phyloP scores from a whole-genome alignment of 2,329 filamentous ascomycete genomes.

The Beauveria asiatica region DNA sequence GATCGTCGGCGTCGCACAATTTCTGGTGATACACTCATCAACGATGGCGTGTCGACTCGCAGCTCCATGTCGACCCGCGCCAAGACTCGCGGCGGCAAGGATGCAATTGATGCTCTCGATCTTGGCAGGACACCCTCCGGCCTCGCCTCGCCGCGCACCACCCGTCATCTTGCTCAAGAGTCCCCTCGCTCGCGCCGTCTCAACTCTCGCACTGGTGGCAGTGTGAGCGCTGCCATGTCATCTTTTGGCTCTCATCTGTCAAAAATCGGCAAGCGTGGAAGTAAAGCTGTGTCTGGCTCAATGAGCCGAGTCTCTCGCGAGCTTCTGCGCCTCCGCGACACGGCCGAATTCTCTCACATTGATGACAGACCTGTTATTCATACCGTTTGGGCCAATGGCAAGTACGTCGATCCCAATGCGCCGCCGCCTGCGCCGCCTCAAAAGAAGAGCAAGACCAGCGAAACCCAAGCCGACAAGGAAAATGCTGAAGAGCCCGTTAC shows the following conservation, averaged over 20 bases:
- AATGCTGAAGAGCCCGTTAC: slow-evolving; percentile 31
- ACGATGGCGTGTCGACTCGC: slow-evolving; percentile 17
- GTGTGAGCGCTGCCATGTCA: slow-evolving; percentile 33
- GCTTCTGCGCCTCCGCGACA: slow-evolving; percentile 50
- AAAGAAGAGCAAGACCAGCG: slow-evolving; percentile 26
- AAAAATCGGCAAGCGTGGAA: slow-evolving; percentile 51
- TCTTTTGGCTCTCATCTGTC: slow-evolving; percentile 40
- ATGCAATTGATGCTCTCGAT: slow-evolving; percentile 39
- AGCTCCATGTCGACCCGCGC: slow-evolving; percentile 10
- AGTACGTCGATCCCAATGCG: slow-evolving; percentile 43
- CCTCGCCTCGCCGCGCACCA: slow-evolving; percentile 25
- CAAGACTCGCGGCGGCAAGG: slow-evolving; percentile 18
- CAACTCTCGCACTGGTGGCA: slow-evolving; percentile 29
- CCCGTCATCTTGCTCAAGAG: slow-evolving; percentile 24
- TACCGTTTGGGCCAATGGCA: slow-evolving; percentile 58
- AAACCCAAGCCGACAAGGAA: slow-evolving; percentile 15
- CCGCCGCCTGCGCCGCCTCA: slow-evolving; percentile 28
- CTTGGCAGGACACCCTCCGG: slow-evolving; percentile 34
- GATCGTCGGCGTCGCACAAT: slow-evolving; percentile 38
- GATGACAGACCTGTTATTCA: slow-evolving; percentile 49
- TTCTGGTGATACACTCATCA: slow-evolving; percentile 30
- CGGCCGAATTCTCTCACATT: slow-evolving; percentile 52
- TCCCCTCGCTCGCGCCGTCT: slow-evolving; percentile 29
- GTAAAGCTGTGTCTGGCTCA: slow-evolving; percentile 43
- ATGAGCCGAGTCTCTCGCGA: slow-evolving; percentile 46